Evolutionary conservation across 2,329 filamentous ascomycete species (phyloP), one percentile per base, ranked within the genome.

Genomic region (Stromatinia cepivora): DNA sequence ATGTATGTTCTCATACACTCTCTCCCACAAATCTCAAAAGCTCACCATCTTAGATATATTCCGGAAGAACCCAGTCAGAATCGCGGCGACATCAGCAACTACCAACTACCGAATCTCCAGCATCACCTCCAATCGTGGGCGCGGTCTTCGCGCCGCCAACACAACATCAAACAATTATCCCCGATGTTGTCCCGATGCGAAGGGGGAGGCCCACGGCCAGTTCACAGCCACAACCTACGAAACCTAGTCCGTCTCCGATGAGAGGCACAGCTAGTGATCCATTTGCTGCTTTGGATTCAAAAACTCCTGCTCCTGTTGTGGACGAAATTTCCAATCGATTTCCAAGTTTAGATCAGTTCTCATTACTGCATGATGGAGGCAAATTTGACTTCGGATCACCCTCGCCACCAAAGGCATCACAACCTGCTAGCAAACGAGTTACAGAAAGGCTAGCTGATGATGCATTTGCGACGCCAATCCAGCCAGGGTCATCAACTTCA

Each of bases 131-230:
- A 7, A 84, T 88, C 45, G 88, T 97, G 45, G 93, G 94, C 11
- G 90, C 94, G 15, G 89, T 93, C 22, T 94, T 94, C 76, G 88
- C 92, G 8, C 88, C 91, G n/a, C 88, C 90, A 3, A 82, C 88
- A 36, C 87, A 91, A 69, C 86, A 91, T 73, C 87, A 91, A 67
- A 87, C 90, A 74, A 83, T 85, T 11, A 89, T 98, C 67, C 95
- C 95, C 11, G 93, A 97, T 34, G 93, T 99, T 71, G 89, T 92
- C 50, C 95, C 94, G 0, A 98, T 98, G 95, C 88, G 95, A 71
- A 87, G 95, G 81, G 95, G 95, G 5, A 85, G 93, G 71, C 91
- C 93, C 7, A 84, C 84, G 6, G 85, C 84, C 75, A 82, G 84
- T 70, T 79, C 81, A 34, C 82, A 83, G 69, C 77, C 80, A 63